Conservation (phyloP, 192 early-diverging fungal genomes). For the Backusella luteola region DNA sequence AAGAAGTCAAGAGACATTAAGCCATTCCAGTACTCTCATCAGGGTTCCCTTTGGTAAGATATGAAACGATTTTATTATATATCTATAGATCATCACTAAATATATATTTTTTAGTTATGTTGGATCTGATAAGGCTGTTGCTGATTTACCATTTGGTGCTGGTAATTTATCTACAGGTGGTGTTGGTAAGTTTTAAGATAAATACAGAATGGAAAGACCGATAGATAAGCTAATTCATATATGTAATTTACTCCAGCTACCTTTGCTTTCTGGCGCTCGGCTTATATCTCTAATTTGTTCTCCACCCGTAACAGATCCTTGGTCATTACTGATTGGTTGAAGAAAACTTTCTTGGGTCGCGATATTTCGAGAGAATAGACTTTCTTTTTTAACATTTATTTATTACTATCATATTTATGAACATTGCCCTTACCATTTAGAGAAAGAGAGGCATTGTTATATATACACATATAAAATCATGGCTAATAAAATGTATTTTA, state of each 20-base stretch:
- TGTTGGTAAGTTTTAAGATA: constrained; percentile 27
- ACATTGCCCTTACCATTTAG: background rate
- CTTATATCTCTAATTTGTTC: constrained; percentile 77
- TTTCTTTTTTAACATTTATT: background rate
- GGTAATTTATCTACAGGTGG: constrained; percentile 63
- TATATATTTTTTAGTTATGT: constrained; percentile 60
- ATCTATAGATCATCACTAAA: background rate
- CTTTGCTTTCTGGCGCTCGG: constrained; percentile 78
- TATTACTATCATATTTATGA: background rate
- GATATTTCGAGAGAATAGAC: constrained; percentile 87
- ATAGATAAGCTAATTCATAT: background rate
- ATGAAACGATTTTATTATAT: background rate
- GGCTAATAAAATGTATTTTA: background rate
- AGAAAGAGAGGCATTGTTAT: background rate
- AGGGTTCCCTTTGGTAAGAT: constrained; percentile 68
- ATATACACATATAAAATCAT: background rate
- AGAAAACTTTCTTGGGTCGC: constrained; percentile 87
- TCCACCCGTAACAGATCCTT: constrained; percentile 79
- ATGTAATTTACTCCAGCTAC: constrained; percentile 34
- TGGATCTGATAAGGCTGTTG: constrained; percentile 90
- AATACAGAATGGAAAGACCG: background rate
- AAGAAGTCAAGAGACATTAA: constrained; percentile 40
- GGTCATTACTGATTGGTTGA: constrained; percentile 90
- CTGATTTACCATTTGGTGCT: constrained; percentile 79
- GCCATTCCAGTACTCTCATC: constrained; percentile 82